Conservation (phyloP, 345 rosid species). For the Salix caprea region DNA sequence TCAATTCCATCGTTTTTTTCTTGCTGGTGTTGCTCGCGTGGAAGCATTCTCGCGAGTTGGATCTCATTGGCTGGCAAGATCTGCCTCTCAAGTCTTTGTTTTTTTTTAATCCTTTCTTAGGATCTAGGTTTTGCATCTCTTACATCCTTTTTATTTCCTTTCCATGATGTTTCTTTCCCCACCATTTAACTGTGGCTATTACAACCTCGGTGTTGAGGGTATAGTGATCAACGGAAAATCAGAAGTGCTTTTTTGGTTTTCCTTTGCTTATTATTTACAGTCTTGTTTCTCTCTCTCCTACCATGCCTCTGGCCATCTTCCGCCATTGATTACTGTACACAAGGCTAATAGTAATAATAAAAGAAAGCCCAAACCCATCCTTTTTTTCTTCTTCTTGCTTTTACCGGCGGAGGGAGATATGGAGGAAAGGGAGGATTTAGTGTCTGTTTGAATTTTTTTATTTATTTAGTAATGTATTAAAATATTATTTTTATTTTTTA, state of each 20-base stretch:
- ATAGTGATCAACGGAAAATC: not conserved
- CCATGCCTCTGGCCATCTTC: not conserved
- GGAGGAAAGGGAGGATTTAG: no score
- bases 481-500: no score
- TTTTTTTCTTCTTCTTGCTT: not conserved
- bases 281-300: accelerated
- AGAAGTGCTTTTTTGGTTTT: not conserved
- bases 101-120: not conserved
- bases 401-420: not conserved
- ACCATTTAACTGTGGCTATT: not conserved
- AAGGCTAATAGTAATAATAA: not conserved
- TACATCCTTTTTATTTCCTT: not conserved
- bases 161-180: not conserved
- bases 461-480: no score
- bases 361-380: not conserved
- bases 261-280: not conserved
- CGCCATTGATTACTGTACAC: not conserved
- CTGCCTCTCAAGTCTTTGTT: not conserved
- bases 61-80: not conserved
- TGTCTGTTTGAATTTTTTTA: no score
- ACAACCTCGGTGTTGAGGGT: not conserved
- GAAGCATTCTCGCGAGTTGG: not conserved
- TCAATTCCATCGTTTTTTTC: slow-evolving; percentile 5
- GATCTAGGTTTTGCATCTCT: not conserved
- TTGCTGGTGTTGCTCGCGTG: not conserved